Percentiles rank a stretch among this genome's conserved stretches.
Conservation (phyloP, 768 basidiomycete species). For the Kwoniella sp. region DNA sequence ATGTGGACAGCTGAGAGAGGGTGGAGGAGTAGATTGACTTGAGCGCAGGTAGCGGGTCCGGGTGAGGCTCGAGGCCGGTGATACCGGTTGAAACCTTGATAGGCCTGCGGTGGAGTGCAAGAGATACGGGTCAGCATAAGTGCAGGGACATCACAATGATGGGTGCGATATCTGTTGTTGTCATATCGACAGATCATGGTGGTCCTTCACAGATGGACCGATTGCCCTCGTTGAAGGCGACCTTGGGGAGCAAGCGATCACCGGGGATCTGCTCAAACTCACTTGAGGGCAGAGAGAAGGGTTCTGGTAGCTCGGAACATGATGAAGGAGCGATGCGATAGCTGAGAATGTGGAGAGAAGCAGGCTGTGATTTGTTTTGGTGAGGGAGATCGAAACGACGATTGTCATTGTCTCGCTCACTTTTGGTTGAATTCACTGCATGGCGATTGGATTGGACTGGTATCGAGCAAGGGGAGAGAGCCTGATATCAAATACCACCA, state of each 20-base stretch:
- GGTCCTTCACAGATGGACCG: no score
- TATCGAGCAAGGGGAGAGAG: background rate
- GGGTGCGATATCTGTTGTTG: background rate
- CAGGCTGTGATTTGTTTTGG: background rate
- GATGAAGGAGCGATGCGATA: background rate
- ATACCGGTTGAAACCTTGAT: conserved; percentile 83
- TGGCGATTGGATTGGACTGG: conserved; percentile 13
- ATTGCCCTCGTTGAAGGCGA: no score
- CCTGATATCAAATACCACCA: conserved; percentile 6
- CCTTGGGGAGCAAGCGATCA: no score
- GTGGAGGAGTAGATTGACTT: conserved; percentile 75
- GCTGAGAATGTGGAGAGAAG: background rate
- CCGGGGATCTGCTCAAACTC: no score
- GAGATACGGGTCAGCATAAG: background rate
- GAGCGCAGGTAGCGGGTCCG: conserved; percentile 79
- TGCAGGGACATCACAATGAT: background rate
- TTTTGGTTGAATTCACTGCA: conserved; percentile 1
- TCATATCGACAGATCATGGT: no score
- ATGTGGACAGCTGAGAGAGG: conserved; percentile 65
- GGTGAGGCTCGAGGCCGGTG: conserved; percentile 79
- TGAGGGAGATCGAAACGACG: background rate
- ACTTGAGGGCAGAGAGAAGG: conserved; percentile 29
- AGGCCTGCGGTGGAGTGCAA: conserved; percentile 39
- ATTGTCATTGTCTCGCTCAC: background rate
- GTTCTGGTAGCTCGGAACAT: conserved; percentile 39